Percentiles rank a stretch among this genome's conserved stretches.
These are phyloP conservation scores for Colletotrichum zoysiae DNA, from an alignment of 2,329 filamentous ascomycete species.

Conservation along the genomic window DNA sequence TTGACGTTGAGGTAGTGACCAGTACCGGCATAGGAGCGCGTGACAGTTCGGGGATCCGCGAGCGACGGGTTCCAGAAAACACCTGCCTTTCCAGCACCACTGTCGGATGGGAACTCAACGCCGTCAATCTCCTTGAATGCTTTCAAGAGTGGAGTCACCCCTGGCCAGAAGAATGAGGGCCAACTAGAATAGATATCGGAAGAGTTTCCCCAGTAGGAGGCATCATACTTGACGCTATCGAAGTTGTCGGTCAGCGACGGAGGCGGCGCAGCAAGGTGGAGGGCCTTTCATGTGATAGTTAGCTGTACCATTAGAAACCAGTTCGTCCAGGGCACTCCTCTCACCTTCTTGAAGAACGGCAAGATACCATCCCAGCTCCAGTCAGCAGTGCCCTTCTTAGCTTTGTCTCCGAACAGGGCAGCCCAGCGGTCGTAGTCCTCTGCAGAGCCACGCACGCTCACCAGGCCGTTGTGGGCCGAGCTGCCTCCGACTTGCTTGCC, in stretches of 20 bases:
- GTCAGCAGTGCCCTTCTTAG: constrained; percentile 40
- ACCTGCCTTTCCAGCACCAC: constrained; percentile 54
- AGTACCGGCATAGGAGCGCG: constrained; percentile 55
- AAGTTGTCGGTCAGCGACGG: constrained; percentile 44
- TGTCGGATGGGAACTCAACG: constrained; percentile 54
- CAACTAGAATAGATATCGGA: constrained; percentile 54
- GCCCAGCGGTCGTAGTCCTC: constrained; percentile 49
- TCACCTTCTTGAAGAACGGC: constrained; percentile 60
- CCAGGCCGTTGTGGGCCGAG: constrained; percentile 42
- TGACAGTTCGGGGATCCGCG: constrained; percentile 52
- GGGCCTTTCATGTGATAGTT: constrained; percentile 11
- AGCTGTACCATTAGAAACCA: not conserved
- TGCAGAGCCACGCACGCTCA: constrained; percentile 39
- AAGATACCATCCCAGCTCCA: constrained; percentile 55
- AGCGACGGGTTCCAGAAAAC: constrained; percentile 59
- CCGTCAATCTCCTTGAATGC: constrained; percentile 55
- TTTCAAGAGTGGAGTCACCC: constrained; percentile 49
- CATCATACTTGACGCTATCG: constrained; percentile 48
- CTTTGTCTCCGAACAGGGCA: constrained; percentile 54
- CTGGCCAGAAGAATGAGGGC: constrained; percentile 55
- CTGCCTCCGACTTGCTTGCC: constrained; percentile 39
- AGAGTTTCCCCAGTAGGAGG: constrained; percentile 53
- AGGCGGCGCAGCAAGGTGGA: constrained; percentile 38
- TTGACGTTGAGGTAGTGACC: constrained; percentile 51
- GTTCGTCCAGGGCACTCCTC: not conserved